A percentile compares a stretch with the other conserved stretches of the same genome.
These are phyloP conservation scores for Leccinum longicurvipes DNA, from an alignment of 768 basidiomycete species.

Conservation along the genomic window DNA sequence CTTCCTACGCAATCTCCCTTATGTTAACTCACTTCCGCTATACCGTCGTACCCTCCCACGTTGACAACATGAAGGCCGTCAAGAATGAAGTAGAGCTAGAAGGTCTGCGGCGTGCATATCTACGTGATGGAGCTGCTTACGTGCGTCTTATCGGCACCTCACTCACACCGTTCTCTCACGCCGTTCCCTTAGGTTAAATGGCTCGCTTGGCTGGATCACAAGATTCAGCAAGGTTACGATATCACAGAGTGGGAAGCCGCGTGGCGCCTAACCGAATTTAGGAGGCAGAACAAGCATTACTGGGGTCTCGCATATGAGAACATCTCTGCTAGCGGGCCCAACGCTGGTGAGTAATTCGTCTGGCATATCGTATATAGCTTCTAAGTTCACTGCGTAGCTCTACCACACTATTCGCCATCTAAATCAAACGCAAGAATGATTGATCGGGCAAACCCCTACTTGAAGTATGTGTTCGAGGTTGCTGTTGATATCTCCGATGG, in stretches of 20 bases:
- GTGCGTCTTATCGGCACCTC: conserved; percentile 41
- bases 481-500: conserved; percentile 11
- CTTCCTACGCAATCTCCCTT: conserved; percentile 78
- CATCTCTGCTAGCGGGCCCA: conserved; percentile 85
- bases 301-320: conserved; percentile 87
- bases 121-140: conserved; percentile 85
- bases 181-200: conserved; percentile 54
- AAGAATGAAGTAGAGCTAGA: conserved; percentile 88
- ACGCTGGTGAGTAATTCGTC: conserved; percentile 54
- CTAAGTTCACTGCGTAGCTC: conserved; percentile 41
- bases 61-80: conserved; percentile 78
- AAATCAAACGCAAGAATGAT: conserved; percentile 69
- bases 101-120: conserved; percentile 79
- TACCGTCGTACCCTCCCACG: conserved; percentile 63
- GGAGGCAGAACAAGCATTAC: conserved; percentile 67
- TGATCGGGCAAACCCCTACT: conserved; percentile 75
- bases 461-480: conserved; percentile 59
- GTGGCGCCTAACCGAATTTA: conserved; percentile 74
- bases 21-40: conserved; percentile 84
- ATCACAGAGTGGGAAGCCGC: conserved; percentile 94
- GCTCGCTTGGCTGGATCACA: conserved; percentile 88
- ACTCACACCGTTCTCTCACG: conserved; percentile 9
- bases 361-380: background rate
- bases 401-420: conserved; percentile 89
- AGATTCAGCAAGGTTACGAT: conserved; percentile 70